These are phyloP conservation scores for Vitis hybrid DNA, from an alignment of 177 flowering plant species.

Conservation along the genomic window DNA sequence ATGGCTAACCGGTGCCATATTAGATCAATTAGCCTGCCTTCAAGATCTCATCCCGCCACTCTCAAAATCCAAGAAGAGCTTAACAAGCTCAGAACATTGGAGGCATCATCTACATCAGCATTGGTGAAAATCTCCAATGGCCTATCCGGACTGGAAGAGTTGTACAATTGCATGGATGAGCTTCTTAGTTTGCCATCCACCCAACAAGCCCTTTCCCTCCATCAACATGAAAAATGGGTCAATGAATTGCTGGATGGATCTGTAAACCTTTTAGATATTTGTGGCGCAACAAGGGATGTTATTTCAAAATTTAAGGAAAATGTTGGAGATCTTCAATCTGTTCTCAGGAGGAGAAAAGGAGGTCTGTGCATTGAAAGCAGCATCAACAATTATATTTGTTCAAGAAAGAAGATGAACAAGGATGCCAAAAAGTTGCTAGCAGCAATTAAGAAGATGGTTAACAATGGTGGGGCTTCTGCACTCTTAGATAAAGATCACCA, in stretches of 20 bases:
- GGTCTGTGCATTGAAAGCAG: conserved; percentile 24
- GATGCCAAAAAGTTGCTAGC: conserved; percentile 20
- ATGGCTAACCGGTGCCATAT: conserved; percentile 27
- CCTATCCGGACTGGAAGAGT: conserved; percentile 22
- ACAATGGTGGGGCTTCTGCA: conserved; percentile 11
- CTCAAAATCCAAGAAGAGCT: conserved; percentile 36
- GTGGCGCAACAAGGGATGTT: conserved; percentile 32
- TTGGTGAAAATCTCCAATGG: conserved; percentile 13
- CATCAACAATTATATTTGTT: conserved; percentile 16
- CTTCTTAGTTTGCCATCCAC: conserved; percentile 34
- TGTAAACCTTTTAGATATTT: conserved; percentile 38
- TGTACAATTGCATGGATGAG: conserved; percentile 37
- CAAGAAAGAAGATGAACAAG: conserved; percentile 39
- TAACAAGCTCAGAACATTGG: conserved; percentile 17
- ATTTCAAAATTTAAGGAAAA: conserved; percentile 31
- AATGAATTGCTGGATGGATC: conserved; percentile 44
- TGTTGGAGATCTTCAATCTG: conserved; percentile 32
- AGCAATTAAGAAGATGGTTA: conserved; percentile 24
- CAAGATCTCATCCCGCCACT: conserved; percentile 41
- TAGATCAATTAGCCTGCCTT: conserved; percentile 48
- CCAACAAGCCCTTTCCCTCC: conserved; percentile 27
- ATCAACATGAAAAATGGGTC: conserved; percentile 27
- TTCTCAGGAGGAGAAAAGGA: conserved; percentile 36
- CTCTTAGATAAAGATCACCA: conserved; percentile 24
- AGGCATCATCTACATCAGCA: conserved; percentile 12